phyloP scores from a whole-genome alignment of 345 rosid species.

The Diplotaxis tenuifolia region DNA sequence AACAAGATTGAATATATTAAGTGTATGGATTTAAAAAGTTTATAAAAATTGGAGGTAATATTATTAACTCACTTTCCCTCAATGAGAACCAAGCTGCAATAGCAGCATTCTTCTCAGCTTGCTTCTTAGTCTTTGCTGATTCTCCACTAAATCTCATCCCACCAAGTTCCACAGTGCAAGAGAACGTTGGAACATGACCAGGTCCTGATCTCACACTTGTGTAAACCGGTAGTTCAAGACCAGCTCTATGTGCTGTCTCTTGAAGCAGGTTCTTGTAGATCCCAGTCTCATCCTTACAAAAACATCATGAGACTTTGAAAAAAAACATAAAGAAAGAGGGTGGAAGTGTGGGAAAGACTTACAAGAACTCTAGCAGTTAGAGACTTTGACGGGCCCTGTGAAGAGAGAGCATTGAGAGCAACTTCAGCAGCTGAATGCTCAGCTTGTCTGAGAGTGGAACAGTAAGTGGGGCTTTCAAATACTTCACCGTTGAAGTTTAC shows the following conservation, averaged over 20 bases:
- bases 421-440: constrained; percentile 79
- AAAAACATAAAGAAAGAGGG: background rate
- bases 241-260: constrained; percentile 76
- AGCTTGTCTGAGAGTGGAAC: constrained; percentile 65
- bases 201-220: constrained; percentile 76
- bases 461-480: constrained; percentile 57
- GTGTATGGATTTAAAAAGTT: background rate
- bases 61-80: constrained; percentile 44
- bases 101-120: constrained; percentile 83
- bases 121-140: constrained; percentile 73
- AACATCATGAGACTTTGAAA: background rate
- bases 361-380: constrained; percentile 68
- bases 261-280: constrained; percentile 79
- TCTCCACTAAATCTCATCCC: constrained; percentile 64
- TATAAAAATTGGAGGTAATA: background rate
- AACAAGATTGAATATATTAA: too few relatives aligned
- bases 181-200: constrained; percentile 61
- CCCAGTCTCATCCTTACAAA: constrained; percentile 67
- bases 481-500: constrained; percentile 81
- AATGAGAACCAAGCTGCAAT: constrained; percentile 76
- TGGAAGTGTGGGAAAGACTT: constrained; percentile 29
- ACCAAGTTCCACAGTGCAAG: constrained; percentile 65
- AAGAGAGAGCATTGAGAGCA: constrained; percentile 58
- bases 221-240: constrained; percentile 67
- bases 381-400: constrained; percentile 66